Evolutionary conservation across 1,284 basidiomycete genomes (phyloP).

Genomic region (Coniophora puteana): DNA sequence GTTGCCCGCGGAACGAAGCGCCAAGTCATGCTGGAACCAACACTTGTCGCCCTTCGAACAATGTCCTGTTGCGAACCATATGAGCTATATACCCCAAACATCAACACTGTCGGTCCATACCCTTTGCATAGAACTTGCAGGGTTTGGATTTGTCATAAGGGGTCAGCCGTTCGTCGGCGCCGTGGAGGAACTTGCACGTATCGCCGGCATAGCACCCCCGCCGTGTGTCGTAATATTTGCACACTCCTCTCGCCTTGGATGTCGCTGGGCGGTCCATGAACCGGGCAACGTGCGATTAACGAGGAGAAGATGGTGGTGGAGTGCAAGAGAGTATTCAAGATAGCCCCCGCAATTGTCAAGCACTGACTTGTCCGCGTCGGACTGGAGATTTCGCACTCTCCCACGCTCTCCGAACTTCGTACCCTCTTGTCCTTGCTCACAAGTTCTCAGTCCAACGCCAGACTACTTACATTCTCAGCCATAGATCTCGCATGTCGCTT

Average conservation of each 20-base stretch:
- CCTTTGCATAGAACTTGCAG: slow-evolving; percentile 60
- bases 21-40: slow-evolving; percentile 62
- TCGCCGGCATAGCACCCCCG: slow-evolving; percentile 65
- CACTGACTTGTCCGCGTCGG: neutral
- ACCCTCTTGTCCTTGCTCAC: no score
- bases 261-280: slow-evolving; percentile 49
- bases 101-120: slow-evolving; percentile 26
- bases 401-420: no score
- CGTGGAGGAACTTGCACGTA: slow-evolving; percentile 73
- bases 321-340: neutral
- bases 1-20: slow-evolving; percentile 23
- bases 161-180: slow-evolving; percentile 43
- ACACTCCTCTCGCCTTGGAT: slow-evolving; percentile 60
- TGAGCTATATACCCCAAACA: neutral
- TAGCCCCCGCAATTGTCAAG: slow-evolving; percentile 2
- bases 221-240: slow-evolving; percentile 53
- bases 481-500: slow-evolving; percentile 60
- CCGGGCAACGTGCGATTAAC: slow-evolving; percentile 2
- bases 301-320: neutral
- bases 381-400: no score
- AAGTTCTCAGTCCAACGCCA: no score
- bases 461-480: no score
- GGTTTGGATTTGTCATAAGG: slow-evolving; percentile 67
- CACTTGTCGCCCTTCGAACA: slow-evolving; percentile 64
- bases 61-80: slow-evolving; percentile 51